A percentile compares a stretch with the other conserved stretches of the same genome.
These are phyloP conservation scores for Ceratobasidium sp. DNA, from an alignment of 1,284 basidiomycete species.

Conservation along the genomic window DNA sequence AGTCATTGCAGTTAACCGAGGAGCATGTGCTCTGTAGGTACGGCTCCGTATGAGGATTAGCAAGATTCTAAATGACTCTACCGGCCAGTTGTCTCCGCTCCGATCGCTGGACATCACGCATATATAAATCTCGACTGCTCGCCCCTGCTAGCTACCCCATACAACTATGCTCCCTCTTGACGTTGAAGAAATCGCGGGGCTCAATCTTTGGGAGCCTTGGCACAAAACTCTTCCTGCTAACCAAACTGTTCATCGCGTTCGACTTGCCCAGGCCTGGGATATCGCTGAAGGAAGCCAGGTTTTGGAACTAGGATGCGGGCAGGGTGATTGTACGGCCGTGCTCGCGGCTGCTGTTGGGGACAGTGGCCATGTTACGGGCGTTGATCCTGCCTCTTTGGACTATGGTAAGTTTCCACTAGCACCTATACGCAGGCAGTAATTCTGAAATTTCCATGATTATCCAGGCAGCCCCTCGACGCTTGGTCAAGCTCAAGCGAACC, in stretches of 20 bases:
- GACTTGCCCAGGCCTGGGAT: conserved; percentile 55
- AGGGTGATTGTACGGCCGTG: conserved; percentile 59
- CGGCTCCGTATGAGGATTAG: neutral
- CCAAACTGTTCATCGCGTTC: conserved; percentile 57
- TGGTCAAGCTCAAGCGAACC: conserved; percentile 57
- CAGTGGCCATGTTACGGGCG: conserved; percentile 57
- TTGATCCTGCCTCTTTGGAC: conserved; percentile 58
- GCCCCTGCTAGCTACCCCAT: neutral
- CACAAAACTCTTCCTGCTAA: conserved; percentile 24
- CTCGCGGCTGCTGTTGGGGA: conserved; percentile 58
- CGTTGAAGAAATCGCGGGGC: conserved; percentile 31
- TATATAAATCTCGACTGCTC: neutral
- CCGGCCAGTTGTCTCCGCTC: neutral
- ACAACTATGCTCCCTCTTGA: conserved; percentile 30
- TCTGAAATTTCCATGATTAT: conserved; percentile 13
- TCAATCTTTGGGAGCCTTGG: conserved; percentile 39
- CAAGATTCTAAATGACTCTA: neutral
- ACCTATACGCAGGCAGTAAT: neutral
- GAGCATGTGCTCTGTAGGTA: neutral
- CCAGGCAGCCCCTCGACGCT: conserved; percentile 58
- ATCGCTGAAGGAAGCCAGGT: conserved; percentile 55
- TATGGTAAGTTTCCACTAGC: conserved; percentile 54
- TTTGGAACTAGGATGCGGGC: conserved; percentile 61
- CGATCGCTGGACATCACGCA: neutral
- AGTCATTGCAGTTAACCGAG: neutral